These are phyloP conservation scores for Stachybotrys chlorohalonatus DNA, from an alignment of 2,329 filamentous ascomycete species.

Conservation along the genomic window DNA sequence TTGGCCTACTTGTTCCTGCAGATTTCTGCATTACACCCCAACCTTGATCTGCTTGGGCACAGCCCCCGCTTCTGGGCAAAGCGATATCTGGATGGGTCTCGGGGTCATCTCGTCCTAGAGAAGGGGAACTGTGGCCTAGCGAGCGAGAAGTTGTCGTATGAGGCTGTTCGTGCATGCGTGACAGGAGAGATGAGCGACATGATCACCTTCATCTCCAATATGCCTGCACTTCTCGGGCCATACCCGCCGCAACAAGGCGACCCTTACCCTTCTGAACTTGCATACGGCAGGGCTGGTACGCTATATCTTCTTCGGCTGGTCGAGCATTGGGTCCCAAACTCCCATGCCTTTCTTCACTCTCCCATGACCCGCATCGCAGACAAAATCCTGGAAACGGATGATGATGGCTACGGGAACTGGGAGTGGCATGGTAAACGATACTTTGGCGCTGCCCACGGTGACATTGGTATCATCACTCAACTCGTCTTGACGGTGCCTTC, in stretches of 20 bases:
- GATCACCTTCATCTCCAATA: constrained; percentile 28
- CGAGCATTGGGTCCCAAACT: constrained; percentile 43
- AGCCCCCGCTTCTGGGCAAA: constrained; percentile 34
- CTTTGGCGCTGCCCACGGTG: constrained; percentile 58
- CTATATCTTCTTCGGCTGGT: constrained; percentile 60
- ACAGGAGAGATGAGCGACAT: constrained; percentile 27
- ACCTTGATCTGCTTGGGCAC: constrained; percentile 32
- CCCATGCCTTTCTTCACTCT: constrained; percentile 37
- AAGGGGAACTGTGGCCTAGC: constrained; percentile 37
- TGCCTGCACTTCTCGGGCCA: constrained; percentile 21
- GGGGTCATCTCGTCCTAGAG: constrained; percentile 24
- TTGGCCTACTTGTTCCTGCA: constrained; percentile 47
- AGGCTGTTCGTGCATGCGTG: constrained; percentile 35
- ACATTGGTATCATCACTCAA: constrained; percentile 63
- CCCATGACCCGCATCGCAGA: constrained; percentile 48
- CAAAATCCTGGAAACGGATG: constrained; percentile 44
- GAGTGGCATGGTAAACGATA: constrained; percentile 54
- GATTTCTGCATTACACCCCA: constrained; percentile 33
- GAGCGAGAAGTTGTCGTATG: constrained; percentile 37
- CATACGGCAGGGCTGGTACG: constrained; percentile 59
- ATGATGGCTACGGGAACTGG: constrained; percentile 40
- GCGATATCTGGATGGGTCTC: constrained; percentile 34
- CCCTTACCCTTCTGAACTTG: constrained; percentile 47
- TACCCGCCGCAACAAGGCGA: constrained; percentile 20
- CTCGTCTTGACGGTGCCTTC: constrained; percentile 49